Evolutionary conservation across 176 grass and related monocot species (phyloP), one percentile per base, ranked within the genome.

Genomic region (Musa beccarii): DNA sequence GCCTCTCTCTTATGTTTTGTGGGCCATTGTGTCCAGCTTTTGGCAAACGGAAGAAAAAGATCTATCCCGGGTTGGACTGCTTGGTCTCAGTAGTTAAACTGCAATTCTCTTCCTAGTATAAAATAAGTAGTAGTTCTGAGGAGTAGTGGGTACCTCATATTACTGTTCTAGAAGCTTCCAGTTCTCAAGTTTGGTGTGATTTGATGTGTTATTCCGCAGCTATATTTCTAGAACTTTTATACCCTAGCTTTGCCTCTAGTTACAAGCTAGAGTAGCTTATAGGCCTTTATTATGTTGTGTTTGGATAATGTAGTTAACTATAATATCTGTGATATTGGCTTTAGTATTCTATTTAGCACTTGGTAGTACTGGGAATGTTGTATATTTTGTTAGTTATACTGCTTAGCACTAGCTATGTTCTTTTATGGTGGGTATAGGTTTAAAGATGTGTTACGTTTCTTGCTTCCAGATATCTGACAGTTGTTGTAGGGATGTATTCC

Each of bases 51-150:
- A 80, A 72, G 21, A 16, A 53, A 12, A 49, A 43, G 4, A 63
- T 53, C 54, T 80, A 24, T 52, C 69, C 29, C 67, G n/a, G 56
- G 79, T 80, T 73, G 79, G 79, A 73, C 70, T 80, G 79, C 69
- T 80, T 80, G 56, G 70, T 53, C 69, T 64, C 49, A 54, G 79
- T 80, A 73, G 57, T 28, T 63, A 73, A 65, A 59, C n/a, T 73
- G 69, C 21, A 80, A 12, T 65, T 69, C 13, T 61, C 23, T 80
- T 71, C 13, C 3, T 71, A 78, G 50, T 51, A 73, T 73, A 76
- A 20, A 76, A 63, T 73, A 73, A 73, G 54, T 64, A 73, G 57
- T 70, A 64, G 68, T 80, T 28, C 2, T 73, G 69, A 65, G 69
- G 69, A 73, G 56, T 64, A 73, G 20, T 54, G 13, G 55, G 28